phyloP scores from a whole-genome alignment of 441 rosid genomes.

The Monsonia emarginata region DNA sequence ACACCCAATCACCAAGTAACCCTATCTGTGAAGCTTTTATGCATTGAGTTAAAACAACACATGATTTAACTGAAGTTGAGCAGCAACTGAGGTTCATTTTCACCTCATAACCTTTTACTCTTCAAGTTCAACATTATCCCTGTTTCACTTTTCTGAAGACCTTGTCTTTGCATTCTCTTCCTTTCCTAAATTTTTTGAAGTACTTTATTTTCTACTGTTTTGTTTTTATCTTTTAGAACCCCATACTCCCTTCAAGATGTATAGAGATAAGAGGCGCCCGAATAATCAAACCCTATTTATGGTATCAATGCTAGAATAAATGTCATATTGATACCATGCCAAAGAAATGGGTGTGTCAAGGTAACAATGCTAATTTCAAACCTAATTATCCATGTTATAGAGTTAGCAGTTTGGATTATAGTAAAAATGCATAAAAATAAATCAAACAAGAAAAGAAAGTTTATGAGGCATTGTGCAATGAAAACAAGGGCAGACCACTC shows the following conservation, averaged over 20 bases:
- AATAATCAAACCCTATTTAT: not conserved
- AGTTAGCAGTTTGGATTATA: not conserved
- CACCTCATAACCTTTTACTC: too few species aligned
- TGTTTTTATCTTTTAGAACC: not conserved
- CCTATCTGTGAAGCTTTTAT: not conserved
- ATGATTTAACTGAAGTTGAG: not conserved
- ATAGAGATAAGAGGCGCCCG: too few species aligned
- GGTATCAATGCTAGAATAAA: not conserved
- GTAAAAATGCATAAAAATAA: not conserved
- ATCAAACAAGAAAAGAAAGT: slow-evolving; percentile 2
- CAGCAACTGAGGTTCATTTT: not conserved
- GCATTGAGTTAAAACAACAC: too few species aligned
- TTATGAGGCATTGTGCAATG: not conserved
- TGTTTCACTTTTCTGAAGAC: not conserved
- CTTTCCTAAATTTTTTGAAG: not conserved
- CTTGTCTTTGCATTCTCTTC: not conserved
- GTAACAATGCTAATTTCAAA: not conserved
- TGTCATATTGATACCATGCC: not conserved
- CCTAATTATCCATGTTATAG: not conserved
- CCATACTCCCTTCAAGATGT: not conserved
- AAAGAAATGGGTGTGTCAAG: not conserved
- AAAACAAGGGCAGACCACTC: slow-evolving; percentile 54
- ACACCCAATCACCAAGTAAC: not conserved
- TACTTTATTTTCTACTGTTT: not conserved
- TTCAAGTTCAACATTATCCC: too few species aligned